Conservation (phyloP, 495 filamentous ascomycete species). For the Penicillium desertorum region DNA sequence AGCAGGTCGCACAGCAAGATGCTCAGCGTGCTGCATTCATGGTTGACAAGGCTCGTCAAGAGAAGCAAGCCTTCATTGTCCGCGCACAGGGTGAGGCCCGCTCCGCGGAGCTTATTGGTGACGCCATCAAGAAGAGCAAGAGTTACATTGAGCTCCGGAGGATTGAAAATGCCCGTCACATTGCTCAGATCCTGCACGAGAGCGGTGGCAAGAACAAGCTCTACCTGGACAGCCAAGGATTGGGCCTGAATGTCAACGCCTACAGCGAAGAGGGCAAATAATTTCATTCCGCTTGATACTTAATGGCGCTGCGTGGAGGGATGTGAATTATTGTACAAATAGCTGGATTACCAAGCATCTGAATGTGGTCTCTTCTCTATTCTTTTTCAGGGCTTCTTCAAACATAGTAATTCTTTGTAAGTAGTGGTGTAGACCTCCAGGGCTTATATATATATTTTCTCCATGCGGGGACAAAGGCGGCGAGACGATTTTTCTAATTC, state of each 20-base stretch:
- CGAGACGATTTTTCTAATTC: conserved; percentile 30
- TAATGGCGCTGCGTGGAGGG: conserved; percentile 28
- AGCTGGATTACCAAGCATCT: conserved; percentile 39
- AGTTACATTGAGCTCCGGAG: conserved; percentile 94
- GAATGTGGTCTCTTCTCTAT: conserved; percentile 47
- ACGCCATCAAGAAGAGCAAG: conserved; percentile 98
- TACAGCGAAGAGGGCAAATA: conserved; percentile 36
- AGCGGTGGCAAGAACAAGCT: conserved; percentile 89
- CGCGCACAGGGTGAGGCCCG: conserved; percentile 98
- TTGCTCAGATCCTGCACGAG: conserved; percentile 81
- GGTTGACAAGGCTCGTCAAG: conserved; percentile 97
- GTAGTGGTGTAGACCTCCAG: background rate
- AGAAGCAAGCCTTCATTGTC: conserved; percentile 99
- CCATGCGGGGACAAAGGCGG: conserved; percentile 38
- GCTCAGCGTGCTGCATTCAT: conserved; percentile 96
- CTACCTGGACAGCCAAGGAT: conserved; percentile 81
- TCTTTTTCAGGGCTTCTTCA: background rate
- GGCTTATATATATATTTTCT: conserved; percentile 10
- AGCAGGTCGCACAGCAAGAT: conserved; percentile 98
- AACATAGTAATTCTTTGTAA: background rate
- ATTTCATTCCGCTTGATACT: conserved; percentile 24
- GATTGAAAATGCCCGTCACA: conserved; percentile 91
- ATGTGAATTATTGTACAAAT: conserved; percentile 46
- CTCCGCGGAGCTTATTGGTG: conserved; percentile 95
- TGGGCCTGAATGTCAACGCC: conserved; percentile 87